Conservation (phyloP, 2,329 filamentous ascomycete species). For the Golovinomyces cichoracearum region DNA sequence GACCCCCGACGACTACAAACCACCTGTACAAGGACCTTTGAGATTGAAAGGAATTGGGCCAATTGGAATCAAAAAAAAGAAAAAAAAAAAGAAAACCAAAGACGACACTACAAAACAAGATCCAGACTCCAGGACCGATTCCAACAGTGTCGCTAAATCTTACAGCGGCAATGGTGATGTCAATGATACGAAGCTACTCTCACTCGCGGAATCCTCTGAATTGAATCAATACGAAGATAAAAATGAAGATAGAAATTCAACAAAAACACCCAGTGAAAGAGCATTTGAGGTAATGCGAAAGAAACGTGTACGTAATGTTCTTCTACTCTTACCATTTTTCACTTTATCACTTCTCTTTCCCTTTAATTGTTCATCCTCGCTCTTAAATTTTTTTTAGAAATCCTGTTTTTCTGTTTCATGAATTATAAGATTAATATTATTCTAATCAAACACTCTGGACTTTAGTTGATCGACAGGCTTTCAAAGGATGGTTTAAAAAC, state of each 20-base stretch:
- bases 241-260: conserved; percentile 15
- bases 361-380: too few species aligned
- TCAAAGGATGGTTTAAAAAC: conserved; percentile 68
- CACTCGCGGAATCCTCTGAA: not conserved
- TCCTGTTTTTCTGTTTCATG: too few species aligned
- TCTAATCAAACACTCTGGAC: too few species aligned
- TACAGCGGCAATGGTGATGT: conserved; percentile 11
- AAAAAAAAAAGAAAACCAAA: conserved; percentile 18
- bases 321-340: not conserved
- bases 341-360: not conserved
- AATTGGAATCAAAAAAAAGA: conserved; percentile 37
- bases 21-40: conserved; percentile 41
- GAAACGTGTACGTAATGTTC: conserved; percentile 49
- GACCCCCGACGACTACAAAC: conserved; percentile 50
- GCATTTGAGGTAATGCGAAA: conserved; percentile 55
- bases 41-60: conserved; percentile 60
- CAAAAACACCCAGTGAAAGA: conserved; percentile 65
- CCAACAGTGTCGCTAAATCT: conserved; percentile 9
- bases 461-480: conserved; percentile 53
- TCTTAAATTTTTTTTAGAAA: too few species aligned
- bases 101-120: not conserved
- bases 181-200: conserved; percentile 9
- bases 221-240: not conserved
- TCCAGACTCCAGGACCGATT: conserved; percentile 9
- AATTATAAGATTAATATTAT: too few species aligned